Conservation (phyloP, 805 yeast species). For the Cyberlindnera mrakii region DNA sequence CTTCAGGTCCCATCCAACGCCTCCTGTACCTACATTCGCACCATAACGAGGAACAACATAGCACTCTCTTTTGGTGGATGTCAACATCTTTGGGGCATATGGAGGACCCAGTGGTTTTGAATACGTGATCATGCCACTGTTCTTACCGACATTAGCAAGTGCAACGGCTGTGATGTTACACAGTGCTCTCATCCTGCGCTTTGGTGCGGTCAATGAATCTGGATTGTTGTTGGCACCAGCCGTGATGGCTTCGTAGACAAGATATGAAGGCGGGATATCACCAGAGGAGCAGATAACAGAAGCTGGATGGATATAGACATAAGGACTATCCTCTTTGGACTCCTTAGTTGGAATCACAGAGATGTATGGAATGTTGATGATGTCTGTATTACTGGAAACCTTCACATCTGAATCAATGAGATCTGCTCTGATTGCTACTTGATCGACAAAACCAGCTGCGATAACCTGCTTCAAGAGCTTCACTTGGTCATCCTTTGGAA, state of each 20-base stretch:
- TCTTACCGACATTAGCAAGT: constrained; percentile 69
- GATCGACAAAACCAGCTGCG: constrained; percentile 89
- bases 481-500: constrained; percentile 66
- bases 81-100: constrained; percentile 67
- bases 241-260: constrained; percentile 69
- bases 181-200: constrained; percentile 63
- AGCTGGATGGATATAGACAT: constrained; percentile 74
- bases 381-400: constrained; percentile 50
- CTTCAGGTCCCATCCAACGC: constrained; percentile 89
- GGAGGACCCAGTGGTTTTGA: constrained; percentile 93
- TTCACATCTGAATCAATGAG: constrained; percentile 54
- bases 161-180: constrained; percentile 73
- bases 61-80: constrained; percentile 69
- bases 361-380: constrained; percentile 59
- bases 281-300: constrained; percentile 60
- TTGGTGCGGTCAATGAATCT: constrained; percentile 37
- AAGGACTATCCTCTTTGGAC: constrained; percentile 38
- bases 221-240: constrained; percentile 41
- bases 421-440: constrained; percentile 82
- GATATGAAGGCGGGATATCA: constrained; percentile 68
- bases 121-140: constrained; percentile 67
- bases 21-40: constrained; percentile 75
- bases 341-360: constrained; percentile 40
- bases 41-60: constrained; percentile 91
- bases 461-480: constrained; percentile 85